Evolutionary conservation across 2,329 filamentous ascomycete genomes (phyloP).

Genomic region (Fusarium bulbicola): DNA sequence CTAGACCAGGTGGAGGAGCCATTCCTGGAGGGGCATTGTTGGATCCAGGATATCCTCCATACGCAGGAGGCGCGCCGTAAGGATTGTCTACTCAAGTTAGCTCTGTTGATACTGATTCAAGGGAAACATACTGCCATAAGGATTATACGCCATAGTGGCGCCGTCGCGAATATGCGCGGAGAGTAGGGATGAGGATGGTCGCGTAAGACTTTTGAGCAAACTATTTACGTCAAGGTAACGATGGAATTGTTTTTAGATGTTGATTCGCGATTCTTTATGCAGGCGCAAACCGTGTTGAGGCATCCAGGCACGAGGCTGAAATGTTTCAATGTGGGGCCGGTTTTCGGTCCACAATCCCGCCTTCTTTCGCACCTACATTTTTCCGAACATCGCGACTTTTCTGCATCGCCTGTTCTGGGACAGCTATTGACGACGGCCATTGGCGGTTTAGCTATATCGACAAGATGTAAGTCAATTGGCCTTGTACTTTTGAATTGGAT

Average conservation of each 20-base stretch:
- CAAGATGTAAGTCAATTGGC: conserved; percentile 33
- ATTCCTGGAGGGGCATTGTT: conserved; percentile 69
- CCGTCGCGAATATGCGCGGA: conserved; percentile 18
- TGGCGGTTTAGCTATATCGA: conserved; percentile 16
- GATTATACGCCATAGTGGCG: conserved; percentile 65
- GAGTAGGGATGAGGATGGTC: neutral
- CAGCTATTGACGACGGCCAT: conserved; percentile 35
- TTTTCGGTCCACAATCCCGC: conserved; percentile 20
- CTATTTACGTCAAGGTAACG: neutral
- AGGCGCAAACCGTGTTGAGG: conserved; percentile 31
- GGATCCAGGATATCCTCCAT: conserved; percentile 73
- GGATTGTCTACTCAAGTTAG: conserved; percentile 53
- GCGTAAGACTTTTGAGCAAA: neutral
- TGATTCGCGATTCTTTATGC: conserved; percentile 12
- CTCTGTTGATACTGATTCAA: neutral
- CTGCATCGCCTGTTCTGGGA: conserved; percentile 15
- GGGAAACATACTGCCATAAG: conserved; percentile 61
- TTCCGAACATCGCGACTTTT: conserved; percentile 45
- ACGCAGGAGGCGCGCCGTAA: conserved; percentile 80
- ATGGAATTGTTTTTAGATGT: neutral
- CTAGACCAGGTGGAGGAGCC: conserved; percentile 83
- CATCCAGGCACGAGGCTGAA: conserved; percentile 42
- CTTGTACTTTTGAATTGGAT: rapidly evolving
- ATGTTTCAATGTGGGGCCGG: conserved; percentile 38
- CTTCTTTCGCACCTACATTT: conserved; percentile 44